Percentiles rank a stretch among this genome's conserved stretches.
These are phyloP conservation scores for Candida palmyrensis DNA, from an alignment of 805 yeast species.

Conservation along the genomic window DNA sequence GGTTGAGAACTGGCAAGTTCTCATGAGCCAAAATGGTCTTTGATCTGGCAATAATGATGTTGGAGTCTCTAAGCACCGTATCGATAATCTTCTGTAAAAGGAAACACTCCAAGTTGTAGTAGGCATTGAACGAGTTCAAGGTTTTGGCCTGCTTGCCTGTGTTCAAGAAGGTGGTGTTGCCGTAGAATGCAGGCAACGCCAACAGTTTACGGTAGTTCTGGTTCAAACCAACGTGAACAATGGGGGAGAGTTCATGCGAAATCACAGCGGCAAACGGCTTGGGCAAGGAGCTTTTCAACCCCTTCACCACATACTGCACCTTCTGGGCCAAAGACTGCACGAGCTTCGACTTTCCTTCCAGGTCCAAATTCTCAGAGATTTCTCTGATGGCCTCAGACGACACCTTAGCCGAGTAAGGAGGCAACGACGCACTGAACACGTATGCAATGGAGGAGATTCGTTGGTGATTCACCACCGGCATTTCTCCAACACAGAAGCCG, in stretches of 20 bases:
- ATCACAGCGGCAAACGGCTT: constrained; percentile 44
- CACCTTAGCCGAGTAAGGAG: constrained; percentile 80
- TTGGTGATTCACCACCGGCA: constrained; percentile 85
- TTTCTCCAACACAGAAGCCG: constrained; percentile 87
- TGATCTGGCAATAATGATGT: constrained; percentile 59
- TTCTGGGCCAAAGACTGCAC: constrained; percentile 36
- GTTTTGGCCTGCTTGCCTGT: constrained; percentile 43
- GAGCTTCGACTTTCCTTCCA: constrained; percentile 31
- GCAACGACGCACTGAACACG: constrained; percentile 91
- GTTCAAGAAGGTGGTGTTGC: constrained; percentile 38
- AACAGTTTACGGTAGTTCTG: constrained; percentile 40
- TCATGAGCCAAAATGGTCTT: constrained; percentile 69
- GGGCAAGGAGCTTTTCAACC: constrained; percentile 34
- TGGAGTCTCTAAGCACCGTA: constrained; percentile 42
- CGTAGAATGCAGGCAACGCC: constrained; percentile 46
- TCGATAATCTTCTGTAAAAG: constrained; percentile 67
- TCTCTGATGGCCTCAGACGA: constrained; percentile 50
- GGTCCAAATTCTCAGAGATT: constrained; percentile 28
- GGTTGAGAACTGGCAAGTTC: constrained; percentile 48
- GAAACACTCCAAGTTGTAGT: constrained; percentile 49
- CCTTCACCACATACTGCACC: constrained; percentile 30
- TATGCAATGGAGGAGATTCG: constrained; percentile 85
- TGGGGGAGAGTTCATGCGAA: constrained; percentile 59
- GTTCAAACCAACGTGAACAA: constrained; percentile 59
- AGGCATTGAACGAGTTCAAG: constrained; percentile 35